Base-by-base conservation (phyloP, 1,284 basidiomycete genomes). In the Ustilago vetiveriae region DNA sequence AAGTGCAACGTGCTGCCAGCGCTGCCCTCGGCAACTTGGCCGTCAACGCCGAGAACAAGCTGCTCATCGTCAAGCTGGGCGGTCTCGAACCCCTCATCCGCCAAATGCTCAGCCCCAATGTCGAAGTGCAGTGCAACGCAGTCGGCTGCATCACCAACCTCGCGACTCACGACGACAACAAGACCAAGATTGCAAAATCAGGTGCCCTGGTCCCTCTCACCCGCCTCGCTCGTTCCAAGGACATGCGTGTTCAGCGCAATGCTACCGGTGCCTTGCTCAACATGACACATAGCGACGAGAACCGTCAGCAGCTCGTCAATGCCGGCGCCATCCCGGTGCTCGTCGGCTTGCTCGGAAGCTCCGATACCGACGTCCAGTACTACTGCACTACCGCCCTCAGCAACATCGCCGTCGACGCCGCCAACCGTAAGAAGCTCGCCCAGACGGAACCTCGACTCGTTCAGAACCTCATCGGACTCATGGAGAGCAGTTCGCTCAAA, bases 101-200 rank as follows among this genome's bases (percentile, higher is more conserved):
- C 57, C 96, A 98, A 83, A 98, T 99, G 96, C 88, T 98, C 53
- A 94, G 92, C 77, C 94, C 95, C 6, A 99, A 98, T 81, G 95
- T 98, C 36, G 96, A 99, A 83, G 96, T 99, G 2, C 96, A 98
- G 83, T 99, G 96, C 85, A 99, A 99, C 81, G 96, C 96, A n/a
- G 96, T 99, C 32, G 96, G 96, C 32, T 98, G 96, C 83, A 94
- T 99, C 54, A 99, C 96, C 32, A 99, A 99, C 83, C 87, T 99
- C 51, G 96, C 96, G 17, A 98, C 95, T 2, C 95, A 98, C 84
- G 94, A 99, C 80, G 96, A 99, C 83, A 99, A 99, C 88, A 99
- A 99, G 87, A 97, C 94, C 45, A 97, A 96, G 87, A 99, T 99
- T 68, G 96, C 96, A 51, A 98, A 98, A 85, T 98, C 94, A 4